Evolutionary conservation across 2,329 filamentous ascomycete species (phyloP).

Genomic region (Fusarium udum): DNA sequence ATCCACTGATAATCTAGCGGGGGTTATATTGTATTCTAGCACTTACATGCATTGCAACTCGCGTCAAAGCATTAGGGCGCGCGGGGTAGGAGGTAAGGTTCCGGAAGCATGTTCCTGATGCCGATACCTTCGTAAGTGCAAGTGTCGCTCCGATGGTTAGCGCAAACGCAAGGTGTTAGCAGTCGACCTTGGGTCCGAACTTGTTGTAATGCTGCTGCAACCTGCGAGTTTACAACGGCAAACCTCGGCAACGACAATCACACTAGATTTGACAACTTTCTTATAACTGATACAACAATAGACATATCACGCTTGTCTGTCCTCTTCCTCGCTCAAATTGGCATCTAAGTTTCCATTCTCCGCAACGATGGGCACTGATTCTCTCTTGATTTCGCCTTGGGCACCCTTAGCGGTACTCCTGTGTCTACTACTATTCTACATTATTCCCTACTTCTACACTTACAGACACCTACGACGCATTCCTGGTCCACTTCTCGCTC

Average conservation of each 20-base stretch:
- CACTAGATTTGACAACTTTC: background rate
- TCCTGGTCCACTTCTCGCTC: background rate
- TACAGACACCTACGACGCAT: background rate
- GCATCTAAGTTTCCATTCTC: background rate
- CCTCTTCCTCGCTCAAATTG: background rate
- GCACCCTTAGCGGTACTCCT: background rate
- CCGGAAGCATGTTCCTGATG: background rate
- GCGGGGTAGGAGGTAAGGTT: rapidly evolving
- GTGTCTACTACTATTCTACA: background rate
- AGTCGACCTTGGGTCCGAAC: background rate
- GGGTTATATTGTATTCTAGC: no score
- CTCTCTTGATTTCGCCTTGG: background rate
- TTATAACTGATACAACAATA: rapidly evolving
- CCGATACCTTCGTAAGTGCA: no score
- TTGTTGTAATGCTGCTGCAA: background rate
- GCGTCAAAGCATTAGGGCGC: rapidly evolving
- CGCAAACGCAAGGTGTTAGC: background rate
- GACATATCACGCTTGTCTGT: background rate
- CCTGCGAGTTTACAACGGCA: background rate
- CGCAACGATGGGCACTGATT: background rate
- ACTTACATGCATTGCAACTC: background rate
- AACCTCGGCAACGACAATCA: background rate
- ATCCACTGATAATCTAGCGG: no score
- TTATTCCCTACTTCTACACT: background rate
- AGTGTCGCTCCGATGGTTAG: no score